Evolutionary conservation across 2,329 filamentous ascomycete species (phyloP).

Genomic region (Fusarium sterilihyphosum): DNA sequence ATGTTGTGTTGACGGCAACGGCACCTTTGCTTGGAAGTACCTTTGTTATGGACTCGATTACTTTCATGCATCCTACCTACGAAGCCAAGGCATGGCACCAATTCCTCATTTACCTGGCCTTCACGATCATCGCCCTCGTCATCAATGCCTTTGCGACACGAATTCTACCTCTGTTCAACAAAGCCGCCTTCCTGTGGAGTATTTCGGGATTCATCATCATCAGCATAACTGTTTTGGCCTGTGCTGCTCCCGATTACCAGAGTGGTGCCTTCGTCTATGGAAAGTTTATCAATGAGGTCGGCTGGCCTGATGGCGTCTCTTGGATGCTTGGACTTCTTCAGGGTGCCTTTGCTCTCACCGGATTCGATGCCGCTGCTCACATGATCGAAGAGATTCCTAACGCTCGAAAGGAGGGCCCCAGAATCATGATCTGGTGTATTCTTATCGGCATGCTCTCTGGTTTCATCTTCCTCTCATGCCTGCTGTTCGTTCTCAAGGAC

Average conservation of each 20-base stretch:
- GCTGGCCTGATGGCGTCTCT: slow-evolving; percentile 74
- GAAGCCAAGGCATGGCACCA: slow-evolving; percentile 72
- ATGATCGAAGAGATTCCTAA: slow-evolving; percentile 66
- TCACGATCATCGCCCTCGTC: slow-evolving; percentile 67
- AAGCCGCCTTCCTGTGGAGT: slow-evolving; percentile 77
- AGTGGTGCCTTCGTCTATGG: slow-evolving; percentile 72
- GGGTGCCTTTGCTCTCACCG: slow-evolving; percentile 60
- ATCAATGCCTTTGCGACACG: slow-evolving; percentile 70
- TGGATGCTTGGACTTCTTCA: slow-evolving; percentile 66
- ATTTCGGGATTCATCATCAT: slow-evolving; percentile 75
- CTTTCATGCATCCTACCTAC: slow-evolving; percentile 68
- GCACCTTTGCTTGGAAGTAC: slow-evolving; percentile 74
- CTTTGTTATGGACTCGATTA: slow-evolving; percentile 72
- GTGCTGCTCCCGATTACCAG: slow-evolving; percentile 72
- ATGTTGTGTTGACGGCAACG: slow-evolving; percentile 75
- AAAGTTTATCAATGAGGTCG: slow-evolving; percentile 73
- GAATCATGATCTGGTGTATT: slow-evolving; percentile 74
- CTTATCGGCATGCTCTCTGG: slow-evolving; percentile 71
- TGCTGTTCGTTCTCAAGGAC: slow-evolving; percentile 72
- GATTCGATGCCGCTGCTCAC: slow-evolving; percentile 60
- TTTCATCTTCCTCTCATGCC: slow-evolving; percentile 66
- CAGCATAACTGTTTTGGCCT: slow-evolving; percentile 74
- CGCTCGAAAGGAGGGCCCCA: slow-evolving; percentile 66
- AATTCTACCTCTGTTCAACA: slow-evolving; percentile 72
- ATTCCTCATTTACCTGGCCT: slow-evolving; percentile 76